Base-by-base conservation (phyloP, 192 early-diverging fungal genomes). In the Geosiphon pyriformis region DNA sequence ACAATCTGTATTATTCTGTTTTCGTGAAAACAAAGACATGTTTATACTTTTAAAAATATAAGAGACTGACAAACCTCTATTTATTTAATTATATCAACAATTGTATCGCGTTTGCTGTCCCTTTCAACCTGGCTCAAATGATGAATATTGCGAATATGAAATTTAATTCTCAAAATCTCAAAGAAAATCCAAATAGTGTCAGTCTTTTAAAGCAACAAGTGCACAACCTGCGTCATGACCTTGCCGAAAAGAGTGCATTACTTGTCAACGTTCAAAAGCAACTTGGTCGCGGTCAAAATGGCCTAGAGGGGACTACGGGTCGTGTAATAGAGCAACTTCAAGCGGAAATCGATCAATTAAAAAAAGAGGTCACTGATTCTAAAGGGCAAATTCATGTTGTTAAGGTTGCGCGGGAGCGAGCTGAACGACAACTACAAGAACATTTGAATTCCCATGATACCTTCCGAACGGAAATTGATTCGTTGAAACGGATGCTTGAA, bases 401-500 rank as follows among this genome's bases (percentile, higher is more conserved):
- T n/a, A 66, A 56, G 18, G 53, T 66, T 31, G 17, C 65, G 30
- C 65, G 65, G 23, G 65, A 66, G 46, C 42, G 53, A 46, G 31
- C 65, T 20, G 65, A 66, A 25, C 30, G 65, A 29, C 65, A 66
- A 37, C 49, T 66, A 42, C 53, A 54, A 26, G 65, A 66, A 51
- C 65, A 66, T 46, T 37, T 47, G 27, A 32, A 42, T 17, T 56
- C 65, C 37, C 65, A 66, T 57, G 49, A 66, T 37, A 56, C 51
- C 4, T 56, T 66, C 31, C 31, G 51, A 26, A 26, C 52, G 29
- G 65, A 66, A 56, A 54, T 66, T 57, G 53, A 66, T 54, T 66
- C 65, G 7, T 56, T 66, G 25, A 56, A 66, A 47, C 50, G 65
- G 22, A 66, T 66, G 54, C 18, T 66, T 22, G 65, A 66, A 56